Percentiles rank a stretch among this genome's conserved stretches.
phyloP scores from a whole-genome alignment of 495 filamentous ascomycete species.

The Xylaria grammica region DNA sequence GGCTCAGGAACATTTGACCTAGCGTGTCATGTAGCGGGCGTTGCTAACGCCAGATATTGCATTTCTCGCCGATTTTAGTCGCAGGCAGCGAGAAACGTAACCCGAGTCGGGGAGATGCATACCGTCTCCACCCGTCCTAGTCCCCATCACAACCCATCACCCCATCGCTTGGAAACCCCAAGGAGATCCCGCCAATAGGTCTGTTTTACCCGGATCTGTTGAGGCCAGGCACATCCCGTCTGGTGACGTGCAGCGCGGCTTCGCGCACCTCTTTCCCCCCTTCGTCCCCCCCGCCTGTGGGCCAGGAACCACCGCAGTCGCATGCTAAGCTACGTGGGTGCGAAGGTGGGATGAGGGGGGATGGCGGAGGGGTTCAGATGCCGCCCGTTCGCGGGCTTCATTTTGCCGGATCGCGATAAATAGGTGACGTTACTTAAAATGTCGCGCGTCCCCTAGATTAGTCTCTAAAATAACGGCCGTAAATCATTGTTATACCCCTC shows the following conservation, averaged over 20 bases:
- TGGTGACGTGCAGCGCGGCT: slow-evolving; percentile 7
- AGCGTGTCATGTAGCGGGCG: not conserved
- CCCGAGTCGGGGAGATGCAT: not conserved
- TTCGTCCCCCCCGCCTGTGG: not conserved
- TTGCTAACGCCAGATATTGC: slow-evolving; percentile 1
- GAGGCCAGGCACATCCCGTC: not conserved
- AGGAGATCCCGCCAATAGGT: slow-evolving; percentile 16
- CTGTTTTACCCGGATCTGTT: slow-evolving; percentile 13
- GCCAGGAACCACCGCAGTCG: not conserved
- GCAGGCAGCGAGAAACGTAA: not conserved
- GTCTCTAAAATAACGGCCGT: not conserved
- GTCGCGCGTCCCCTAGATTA: not conserved
- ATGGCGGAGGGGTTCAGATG: slow-evolving; percentile 6
- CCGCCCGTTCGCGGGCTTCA: slow-evolving; percentile 22
- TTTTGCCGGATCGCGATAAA: slow-evolving; percentile 32
- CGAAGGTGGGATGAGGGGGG: slow-evolving; percentile 6
- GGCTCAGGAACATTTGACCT: not conserved
- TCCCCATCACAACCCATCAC: not conserved
- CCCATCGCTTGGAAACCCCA: too few species aligned
- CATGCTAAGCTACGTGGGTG: not conserved
- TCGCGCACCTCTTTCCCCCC: too few species aligned
- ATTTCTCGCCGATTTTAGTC: slow-evolving; percentile 24
- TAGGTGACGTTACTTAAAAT: not conserved
- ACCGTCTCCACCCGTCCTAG: not conserved
- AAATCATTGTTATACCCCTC: not conserved